Evolutionary conservation across 176 grass and related monocot species (phyloP).

Genomic region (Aegilops tauschii): DNA sequence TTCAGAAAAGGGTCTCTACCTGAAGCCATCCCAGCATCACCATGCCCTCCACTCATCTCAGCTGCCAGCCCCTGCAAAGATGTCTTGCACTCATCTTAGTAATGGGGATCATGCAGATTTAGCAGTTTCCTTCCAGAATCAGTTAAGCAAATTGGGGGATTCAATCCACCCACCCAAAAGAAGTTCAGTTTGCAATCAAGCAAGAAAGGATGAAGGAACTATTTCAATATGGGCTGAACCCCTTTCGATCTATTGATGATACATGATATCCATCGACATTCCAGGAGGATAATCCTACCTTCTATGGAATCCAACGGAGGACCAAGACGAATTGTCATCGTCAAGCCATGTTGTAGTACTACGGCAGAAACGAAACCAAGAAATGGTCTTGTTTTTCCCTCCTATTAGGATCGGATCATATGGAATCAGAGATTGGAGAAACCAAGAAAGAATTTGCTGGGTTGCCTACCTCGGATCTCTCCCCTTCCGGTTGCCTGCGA

Average conservation of each 20-base stretch:
- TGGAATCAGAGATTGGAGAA: neutral
- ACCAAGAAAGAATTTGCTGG: neutral
- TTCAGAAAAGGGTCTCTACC: neutral
- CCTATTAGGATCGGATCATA: neutral
- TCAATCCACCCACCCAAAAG: neutral
- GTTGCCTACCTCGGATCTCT: neutral
- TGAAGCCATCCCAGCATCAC: neutral
- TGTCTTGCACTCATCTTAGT: neutral
- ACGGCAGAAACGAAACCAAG: neutral
- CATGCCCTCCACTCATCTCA: conserved; percentile 32
- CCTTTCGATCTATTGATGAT: neutral
- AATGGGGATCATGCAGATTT: neutral
- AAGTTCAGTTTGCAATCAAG: neutral
- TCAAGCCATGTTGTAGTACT: neutral
- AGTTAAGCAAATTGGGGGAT: neutral
- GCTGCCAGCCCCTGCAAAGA: conserved; percentile 15
- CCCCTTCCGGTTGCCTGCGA: neutral
- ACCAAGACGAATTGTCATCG: neutral
- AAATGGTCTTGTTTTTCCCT: neutral
- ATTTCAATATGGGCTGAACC: neutral
- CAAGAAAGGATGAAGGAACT: neutral
- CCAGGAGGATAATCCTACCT: neutral
- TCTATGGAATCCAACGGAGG: neutral
- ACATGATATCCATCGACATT: neutral
- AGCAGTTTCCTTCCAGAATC: neutral